phyloP scores from a whole-genome alignment of 352 stramenopile genomes.

The Globisporangium carolinianum region DNA sequence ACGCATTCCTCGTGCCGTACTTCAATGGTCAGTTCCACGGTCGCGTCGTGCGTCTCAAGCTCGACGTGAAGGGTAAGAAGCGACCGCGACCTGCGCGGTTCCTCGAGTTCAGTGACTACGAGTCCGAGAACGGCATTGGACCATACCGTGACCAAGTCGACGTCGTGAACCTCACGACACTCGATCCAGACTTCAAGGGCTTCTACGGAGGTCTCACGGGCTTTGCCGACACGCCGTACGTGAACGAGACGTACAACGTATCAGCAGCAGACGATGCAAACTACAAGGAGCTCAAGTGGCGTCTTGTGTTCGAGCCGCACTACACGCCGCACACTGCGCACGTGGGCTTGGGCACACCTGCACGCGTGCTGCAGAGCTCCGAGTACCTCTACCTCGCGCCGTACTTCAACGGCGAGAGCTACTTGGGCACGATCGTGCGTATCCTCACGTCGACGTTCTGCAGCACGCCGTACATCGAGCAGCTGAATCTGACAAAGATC shows the following conservation, averaged over 20 bases:
- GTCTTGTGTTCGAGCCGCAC: constrained; percentile 36
- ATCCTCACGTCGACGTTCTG: constrained; percentile 36
- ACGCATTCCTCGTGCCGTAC: constrained; percentile 58
- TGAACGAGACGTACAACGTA: constrained; percentile 62
- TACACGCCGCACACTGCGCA: constrained; percentile 39
- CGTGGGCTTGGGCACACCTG: constrained; percentile 25
- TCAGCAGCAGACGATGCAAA: constrained; percentile 39
- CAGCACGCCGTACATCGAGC: constrained; percentile 35
- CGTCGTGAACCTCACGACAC: constrained; percentile 48
- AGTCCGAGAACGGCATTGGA: constrained; percentile 51
- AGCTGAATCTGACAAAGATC: constrained; percentile 42
- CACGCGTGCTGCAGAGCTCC: constrained; percentile 23
- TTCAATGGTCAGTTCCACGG: constrained; percentile 72
- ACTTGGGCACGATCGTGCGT: constrained; percentile 47
- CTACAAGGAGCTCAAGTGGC: constrained; percentile 36
- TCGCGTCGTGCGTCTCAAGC: constrained; percentile 46
- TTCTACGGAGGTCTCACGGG: constrained; percentile 62
- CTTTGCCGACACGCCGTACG: constrained; percentile 34
- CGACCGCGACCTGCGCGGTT: constrained; percentile 61
- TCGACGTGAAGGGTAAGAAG: constrained; percentile 74
- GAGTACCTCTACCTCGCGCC: constrained; percentile 71
- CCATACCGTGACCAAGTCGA: constrained; percentile 53
- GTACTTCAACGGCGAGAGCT: constrained; percentile 51
- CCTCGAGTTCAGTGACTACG: constrained; percentile 76
- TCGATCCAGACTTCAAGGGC: constrained; percentile 38